phyloP scores from a whole-genome alignment of 192 early-diverging fungal genomes.

The Dimargaris verticillata region DNA sequence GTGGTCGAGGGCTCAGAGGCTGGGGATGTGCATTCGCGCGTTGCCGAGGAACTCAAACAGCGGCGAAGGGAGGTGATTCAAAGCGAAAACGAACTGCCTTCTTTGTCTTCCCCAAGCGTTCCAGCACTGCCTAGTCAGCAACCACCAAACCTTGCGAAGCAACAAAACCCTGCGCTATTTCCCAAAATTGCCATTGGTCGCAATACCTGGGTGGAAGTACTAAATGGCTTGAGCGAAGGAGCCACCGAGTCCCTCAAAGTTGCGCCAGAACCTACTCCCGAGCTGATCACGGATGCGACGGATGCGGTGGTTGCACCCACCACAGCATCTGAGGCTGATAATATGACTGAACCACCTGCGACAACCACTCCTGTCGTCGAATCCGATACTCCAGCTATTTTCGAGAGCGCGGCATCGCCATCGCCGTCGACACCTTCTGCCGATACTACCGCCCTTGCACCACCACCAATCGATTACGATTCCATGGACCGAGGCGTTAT shows the following conservation, averaged over 20 bases:
- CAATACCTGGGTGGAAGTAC: slow-evolving; percentile 20
- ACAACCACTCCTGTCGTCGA: background rate
- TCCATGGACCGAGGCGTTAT: slow-evolving; percentile 17
- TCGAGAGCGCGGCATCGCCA: background rate
- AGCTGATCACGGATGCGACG: slow-evolving; percentile 8
- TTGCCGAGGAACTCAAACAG: slow-evolving; percentile 18
- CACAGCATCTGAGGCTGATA: background rate
- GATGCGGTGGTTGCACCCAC: background rate
- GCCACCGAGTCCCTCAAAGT: slow-evolving; percentile 12
- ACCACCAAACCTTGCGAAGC: background rate
- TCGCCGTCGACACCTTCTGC: background rate
- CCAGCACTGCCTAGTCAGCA: background rate
- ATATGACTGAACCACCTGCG: background rate
- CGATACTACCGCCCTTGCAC: background rate
- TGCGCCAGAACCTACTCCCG: slow-evolving; percentile 4
- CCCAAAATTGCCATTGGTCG: slow-evolving; percentile 22
- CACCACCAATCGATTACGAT: background rate
- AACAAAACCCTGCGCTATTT: slow-evolving; percentile 15
- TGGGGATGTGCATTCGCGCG: slow-evolving; percentile 20
- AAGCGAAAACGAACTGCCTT: background rate
- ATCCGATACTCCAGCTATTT: background rate
- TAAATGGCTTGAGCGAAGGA: slow-evolving; percentile 22
- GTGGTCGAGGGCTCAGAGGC: slow-evolving; percentile 19
- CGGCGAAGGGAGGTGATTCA: slow-evolving; percentile 13
- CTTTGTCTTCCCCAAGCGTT: background rate